Conservation (phyloP, 2,329 filamentous ascomycete species). For the Calcarisporium arbuscula region DNA sequence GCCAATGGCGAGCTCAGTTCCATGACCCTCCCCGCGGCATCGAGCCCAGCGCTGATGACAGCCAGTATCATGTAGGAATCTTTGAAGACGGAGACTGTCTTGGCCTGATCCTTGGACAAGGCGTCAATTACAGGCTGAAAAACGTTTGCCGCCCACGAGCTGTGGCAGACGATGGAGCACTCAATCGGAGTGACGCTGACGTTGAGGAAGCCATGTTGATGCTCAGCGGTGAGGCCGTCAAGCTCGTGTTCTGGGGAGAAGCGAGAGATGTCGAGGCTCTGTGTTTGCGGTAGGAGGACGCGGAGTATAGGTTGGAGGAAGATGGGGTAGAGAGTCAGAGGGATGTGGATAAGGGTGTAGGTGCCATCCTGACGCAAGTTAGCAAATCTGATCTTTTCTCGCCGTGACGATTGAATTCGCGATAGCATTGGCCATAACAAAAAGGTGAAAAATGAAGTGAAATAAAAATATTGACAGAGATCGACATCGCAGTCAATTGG, state of each 20-base stretch:
- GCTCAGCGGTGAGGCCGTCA: constrained; percentile 42
- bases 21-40: constrained; percentile 84
- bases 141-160: constrained; percentile 63
- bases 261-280: constrained; percentile 29
- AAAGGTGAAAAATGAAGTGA: no score
- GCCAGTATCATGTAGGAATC: constrained; percentile 86
- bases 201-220: constrained; percentile 77
- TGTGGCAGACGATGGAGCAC: constrained; percentile 85
- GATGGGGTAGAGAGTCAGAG: constrained; percentile 66
- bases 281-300: constrained; percentile 65
- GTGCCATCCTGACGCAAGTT: constrained; percentile 67
- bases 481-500: no score
- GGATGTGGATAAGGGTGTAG: constrained; percentile 85
- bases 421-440: no score
- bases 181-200: constrained; percentile 88
- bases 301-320: constrained; percentile 85
- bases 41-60: constrained; percentile 82
- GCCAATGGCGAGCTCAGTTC: constrained; percentile 88
- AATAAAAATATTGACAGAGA: no score
- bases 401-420: no score
- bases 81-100: constrained; percentile 64
- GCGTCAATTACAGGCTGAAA: constrained; percentile 65
- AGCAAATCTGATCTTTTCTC: no score
- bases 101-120: constrained; percentile 48
- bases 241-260: constrained; percentile 30